Percentiles rank a stretch among this genome's conserved stretches.
Conservation (phyloP, 2,329 filamentous ascomycete genomes). For the Penicillium hesseltinei region DNA sequence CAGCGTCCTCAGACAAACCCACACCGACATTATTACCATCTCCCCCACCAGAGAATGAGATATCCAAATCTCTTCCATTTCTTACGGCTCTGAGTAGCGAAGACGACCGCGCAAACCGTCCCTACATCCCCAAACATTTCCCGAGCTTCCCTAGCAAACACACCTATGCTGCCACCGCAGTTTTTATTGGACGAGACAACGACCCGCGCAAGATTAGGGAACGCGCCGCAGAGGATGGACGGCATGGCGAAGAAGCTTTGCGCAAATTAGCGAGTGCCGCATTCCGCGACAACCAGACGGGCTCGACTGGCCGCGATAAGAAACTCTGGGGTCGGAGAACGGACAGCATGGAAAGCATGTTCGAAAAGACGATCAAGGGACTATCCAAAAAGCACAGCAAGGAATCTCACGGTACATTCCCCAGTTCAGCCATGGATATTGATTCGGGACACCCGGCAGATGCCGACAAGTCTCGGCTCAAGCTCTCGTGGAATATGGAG, state of each 20-base stretch:
- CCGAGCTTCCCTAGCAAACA: conserved; percentile 63
- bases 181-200: conserved; percentile 58
- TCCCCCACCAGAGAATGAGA: conserved; percentile 42
- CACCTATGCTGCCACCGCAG: conserved; percentile 60
- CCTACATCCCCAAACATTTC: conserved; percentile 60
- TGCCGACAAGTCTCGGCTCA: conserved; percentile 27
- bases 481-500: conserved; percentile 37
- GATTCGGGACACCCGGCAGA: conserved; percentile 28
- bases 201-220: conserved; percentile 62
- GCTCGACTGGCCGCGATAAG: conserved; percentile 43
- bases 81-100: conserved; percentile 53
- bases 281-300: conserved; percentile 42
- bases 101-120: conserved; percentile 46
- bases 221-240: conserved; percentile 63
- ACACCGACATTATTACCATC: conserved; percentile 37
- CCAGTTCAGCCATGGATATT: conserved; percentile 28
- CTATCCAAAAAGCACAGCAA: conserved; percentile 43
- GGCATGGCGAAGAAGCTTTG: conserved; percentile 63
- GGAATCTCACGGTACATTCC: conserved; percentile 26
- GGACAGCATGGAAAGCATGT: conserved; percentile 50
- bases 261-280: conserved; percentile 57
- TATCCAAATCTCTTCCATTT: conserved; percentile 40
- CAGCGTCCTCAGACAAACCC: conserved; percentile 20
- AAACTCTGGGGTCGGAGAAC: conserved; percentile 38
- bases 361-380: conserved; percentile 57